Base-by-base conservation (phyloP, 2,329 filamentous ascomycete species). In the Sclerotinia spermophila region DNA sequence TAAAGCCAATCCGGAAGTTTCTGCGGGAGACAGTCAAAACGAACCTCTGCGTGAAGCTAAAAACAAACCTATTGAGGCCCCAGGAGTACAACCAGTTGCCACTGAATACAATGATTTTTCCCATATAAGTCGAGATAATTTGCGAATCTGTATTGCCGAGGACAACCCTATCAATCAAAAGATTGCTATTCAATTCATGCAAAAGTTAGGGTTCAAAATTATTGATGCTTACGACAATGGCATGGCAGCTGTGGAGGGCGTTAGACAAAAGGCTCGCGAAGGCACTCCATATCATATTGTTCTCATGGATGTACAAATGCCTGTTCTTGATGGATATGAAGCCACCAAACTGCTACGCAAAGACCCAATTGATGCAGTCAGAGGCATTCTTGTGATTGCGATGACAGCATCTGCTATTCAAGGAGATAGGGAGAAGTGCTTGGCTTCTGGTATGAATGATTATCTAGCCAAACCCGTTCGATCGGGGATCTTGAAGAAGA, bases 401-500 rank as follows among this genome's bases (percentile, higher is more conserved):
- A 97, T 98, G 95, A 98, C 95, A 1, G 95, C 95, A 1, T 94
- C 91, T 38, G 95, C 95, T 4, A 98, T 98, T 72, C 92, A 96
- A 79, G 95, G 95, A 27, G 95, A 98, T 79, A 86, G 94, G 62
- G 95, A 98, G 79, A 97, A 97, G 82, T 97, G 95, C 76, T 83
- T 97, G n/a, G 93, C 94, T 65, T 93, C 93, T 1, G 95, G 95
- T 59, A 98, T 98, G 95, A 97, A 97, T 80, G 96, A 97, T 78
- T 98, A 97, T 77, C 87, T 97, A 1, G 94, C 95, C 24, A 98
- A 98, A 79, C 95, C 95, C 1, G 95, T 98, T n/a, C 87, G 94
- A 72, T 93, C 92, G 5, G 92, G 94, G 61, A 90, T 96, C 55
- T 84, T 98, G 68, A 96, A 93, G 81, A 89, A 89, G 78, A 95